phyloP scores from a whole-genome alignment of 805 yeast genomes.

The Teunomyces panamensis region DNA sequence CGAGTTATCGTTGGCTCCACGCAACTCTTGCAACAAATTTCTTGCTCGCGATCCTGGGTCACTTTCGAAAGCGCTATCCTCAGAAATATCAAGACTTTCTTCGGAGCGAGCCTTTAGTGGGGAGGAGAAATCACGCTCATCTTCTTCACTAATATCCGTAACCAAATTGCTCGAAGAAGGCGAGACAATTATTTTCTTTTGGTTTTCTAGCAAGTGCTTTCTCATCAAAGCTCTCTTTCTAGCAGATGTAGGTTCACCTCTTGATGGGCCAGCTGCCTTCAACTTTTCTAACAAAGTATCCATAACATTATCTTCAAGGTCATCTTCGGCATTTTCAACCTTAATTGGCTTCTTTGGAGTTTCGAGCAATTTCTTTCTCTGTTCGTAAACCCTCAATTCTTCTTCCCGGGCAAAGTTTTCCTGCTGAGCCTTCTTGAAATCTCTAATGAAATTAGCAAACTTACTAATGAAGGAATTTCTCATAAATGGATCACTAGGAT shows the following conservation, averaged over 20 bases:
- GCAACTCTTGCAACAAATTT: constrained; percentile 56
- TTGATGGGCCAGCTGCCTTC: constrained; percentile 78
- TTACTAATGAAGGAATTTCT: constrained; percentile 61
- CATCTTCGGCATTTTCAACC: constrained; percentile 26
- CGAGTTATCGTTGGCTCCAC: constrained; percentile 30
- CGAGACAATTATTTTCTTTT: constrained; percentile 9
- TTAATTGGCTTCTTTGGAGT: constrained; percentile 32
- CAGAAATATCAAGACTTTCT: not conserved
- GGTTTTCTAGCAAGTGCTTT: constrained; percentile 43
- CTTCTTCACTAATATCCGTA: constrained; percentile 6
- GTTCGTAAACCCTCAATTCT: constrained; percentile 67
- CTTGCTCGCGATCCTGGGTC: constrained; percentile 63
- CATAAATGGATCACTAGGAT: constrained; percentile 51
- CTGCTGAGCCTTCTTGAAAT: constrained; percentile 60
- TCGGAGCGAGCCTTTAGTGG: constrained; percentile 8
- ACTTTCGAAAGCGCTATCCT: constrained; percentile 11
- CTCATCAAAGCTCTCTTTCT: constrained; percentile 77
- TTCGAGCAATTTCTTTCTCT: constrained; percentile 63
- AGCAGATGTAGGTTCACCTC: constrained; percentile 76
- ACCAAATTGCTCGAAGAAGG: constrained; percentile 3
- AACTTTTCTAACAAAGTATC: constrained; percentile 83
- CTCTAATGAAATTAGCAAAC: constrained; percentile 56
- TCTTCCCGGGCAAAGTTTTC: constrained; percentile 70
- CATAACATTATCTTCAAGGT: constrained; percentile 59
- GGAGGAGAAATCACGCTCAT: constrained; percentile 14